Percentiles rank a stretch among this genome's conserved stretches.
Conservation (phyloP, 257 asterid genomes). For the Craterostigma plantagineum region DNA sequence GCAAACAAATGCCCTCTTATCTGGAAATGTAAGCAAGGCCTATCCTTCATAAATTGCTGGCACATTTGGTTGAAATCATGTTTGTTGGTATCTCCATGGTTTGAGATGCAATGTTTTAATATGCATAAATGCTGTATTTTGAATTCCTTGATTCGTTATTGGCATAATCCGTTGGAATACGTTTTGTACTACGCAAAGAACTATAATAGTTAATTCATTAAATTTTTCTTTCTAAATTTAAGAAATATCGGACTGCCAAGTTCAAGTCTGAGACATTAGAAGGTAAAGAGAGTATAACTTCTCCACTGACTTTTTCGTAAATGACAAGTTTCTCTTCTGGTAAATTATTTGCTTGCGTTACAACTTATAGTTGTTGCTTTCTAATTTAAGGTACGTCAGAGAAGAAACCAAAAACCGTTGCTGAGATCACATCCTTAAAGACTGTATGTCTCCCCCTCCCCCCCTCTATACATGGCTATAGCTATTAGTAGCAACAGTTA, state of each 20-base stretch:
- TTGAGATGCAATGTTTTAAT: too few species aligned
- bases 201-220: background rate
- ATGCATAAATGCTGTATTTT: too few species aligned
- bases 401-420: slow-evolving; percentile 35
- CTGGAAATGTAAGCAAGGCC: too few species aligned
- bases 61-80: too few species aligned
- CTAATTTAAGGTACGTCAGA: slow-evolving; percentile 49
- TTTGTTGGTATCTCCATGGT: too few species aligned
- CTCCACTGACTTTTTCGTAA: background rate
- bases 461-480: too few species aligned
- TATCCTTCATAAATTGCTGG: too few species aligned
- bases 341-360: slow-evolving; percentile 6
- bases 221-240: slow-evolving; percentile 19
- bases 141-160: too few species aligned
- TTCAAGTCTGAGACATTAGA: slow-evolving; percentile 62
- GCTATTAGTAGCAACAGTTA: too few species aligned
- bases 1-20: too few species aligned
- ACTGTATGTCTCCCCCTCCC: slow-evolving; percentile 31
- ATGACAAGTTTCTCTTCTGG: slow-evolving; percentile 1
- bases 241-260: slow-evolving; percentile 91
- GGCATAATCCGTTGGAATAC: slow-evolving; percentile 6
- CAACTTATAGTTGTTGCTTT: slow-evolving; percentile 2
- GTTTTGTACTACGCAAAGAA: background rate
- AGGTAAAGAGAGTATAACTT: slow-evolving; percentile 23
- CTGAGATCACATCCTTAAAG: slow-evolving; percentile 56